These are phyloP conservation scores for Candida corydali DNA, from an alignment of 805 yeast species.

Conservation along the genomic window DNA sequence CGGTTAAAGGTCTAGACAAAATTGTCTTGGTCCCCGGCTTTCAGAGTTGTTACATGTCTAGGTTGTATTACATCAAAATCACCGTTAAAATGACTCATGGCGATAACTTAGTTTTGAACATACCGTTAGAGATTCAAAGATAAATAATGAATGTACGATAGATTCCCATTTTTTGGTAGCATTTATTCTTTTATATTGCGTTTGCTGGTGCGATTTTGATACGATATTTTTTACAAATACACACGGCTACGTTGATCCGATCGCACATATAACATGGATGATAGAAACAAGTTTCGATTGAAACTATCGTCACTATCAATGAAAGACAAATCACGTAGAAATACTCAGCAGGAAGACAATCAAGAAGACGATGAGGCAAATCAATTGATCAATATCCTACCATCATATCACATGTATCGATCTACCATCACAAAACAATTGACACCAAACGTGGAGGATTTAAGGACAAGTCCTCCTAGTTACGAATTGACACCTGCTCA, in stretches of 20 bases:
- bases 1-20: constrained; percentile 20
- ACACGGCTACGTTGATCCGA: not conserved
- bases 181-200: too few species aligned
- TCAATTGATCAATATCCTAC: constrained; percentile 31
- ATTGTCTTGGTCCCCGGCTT: constrained; percentile 36
- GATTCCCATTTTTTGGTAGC: not conserved
- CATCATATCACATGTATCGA: constrained; percentile 39
- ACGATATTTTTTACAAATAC: not conserved
- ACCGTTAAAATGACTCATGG: constrained; percentile 27
- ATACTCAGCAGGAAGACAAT: constrained; percentile 2
- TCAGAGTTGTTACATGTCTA: constrained; percentile 33
- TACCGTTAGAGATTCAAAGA: constrained; percentile 31
- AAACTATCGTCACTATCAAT: constrained; percentile 15
- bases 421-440: constrained; percentile 33
- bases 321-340: constrained; percentile 1
- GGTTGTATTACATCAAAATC: constrained; percentile 33
- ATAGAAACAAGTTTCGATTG: constrained; percentile 17
- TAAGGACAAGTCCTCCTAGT: constrained; percentile 28
- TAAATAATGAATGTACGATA: constrained; percentile 3
- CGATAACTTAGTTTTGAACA: constrained; percentile 26
- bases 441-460: constrained; percentile 26
- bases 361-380: constrained; percentile 16
- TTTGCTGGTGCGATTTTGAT: not conserved
- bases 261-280: constrained; percentile 10
- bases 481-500: constrained; percentile 25